These are phyloP conservation scores for Paspalum vaginatum DNA, from an alignment of 176 grass and related monocot species.

Conservation along the genomic window DNA sequence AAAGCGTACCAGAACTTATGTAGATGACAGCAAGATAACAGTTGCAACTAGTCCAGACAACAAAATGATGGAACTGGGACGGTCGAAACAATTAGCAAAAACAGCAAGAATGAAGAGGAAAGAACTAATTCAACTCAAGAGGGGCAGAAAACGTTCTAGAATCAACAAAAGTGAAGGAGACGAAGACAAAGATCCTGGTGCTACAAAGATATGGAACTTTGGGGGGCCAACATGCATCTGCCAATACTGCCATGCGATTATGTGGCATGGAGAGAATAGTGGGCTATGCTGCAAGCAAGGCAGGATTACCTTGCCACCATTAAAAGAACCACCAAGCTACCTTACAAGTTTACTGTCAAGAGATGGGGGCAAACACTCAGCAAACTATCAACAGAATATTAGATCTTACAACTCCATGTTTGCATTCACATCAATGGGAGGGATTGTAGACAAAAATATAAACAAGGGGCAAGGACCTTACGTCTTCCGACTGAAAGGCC, in stretches of 20 bases:
- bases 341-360: constrained; percentile 17
- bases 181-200: not conserved
- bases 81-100: not conserved
- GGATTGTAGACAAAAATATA: constrained; percentile 10
- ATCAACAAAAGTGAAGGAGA: not conserved
- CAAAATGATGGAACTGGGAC: not conserved
- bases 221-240: constrained; percentile 30
- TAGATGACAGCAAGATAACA: not conserved
- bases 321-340: constrained; percentile 31
- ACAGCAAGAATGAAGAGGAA: constrained; percentile 22
- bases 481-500: constrained; percentile 34
- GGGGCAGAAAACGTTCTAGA: constrained; percentile 4
- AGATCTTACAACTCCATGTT: constrained; percentile 51
- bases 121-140: constrained; percentile 26
- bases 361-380: not conserved
- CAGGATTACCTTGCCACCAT: constrained; percentile 11
- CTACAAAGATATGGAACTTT: constrained; percentile 33
- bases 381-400: constrained; percentile 31
- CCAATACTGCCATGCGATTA: constrained; percentile 2
- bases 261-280: constrained; percentile 28
- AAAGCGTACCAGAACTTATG: not conserved
- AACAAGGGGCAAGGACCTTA: constrained; percentile 36
- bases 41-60: not conserved
- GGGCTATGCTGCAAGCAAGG: constrained; percentile 23
- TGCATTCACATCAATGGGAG: constrained; percentile 46